Evolutionary conservation across 352 stramenopile species (phyloP), one percentile per base, ranked within the genome.

Genomic region (Pythium volutum): DNA sequence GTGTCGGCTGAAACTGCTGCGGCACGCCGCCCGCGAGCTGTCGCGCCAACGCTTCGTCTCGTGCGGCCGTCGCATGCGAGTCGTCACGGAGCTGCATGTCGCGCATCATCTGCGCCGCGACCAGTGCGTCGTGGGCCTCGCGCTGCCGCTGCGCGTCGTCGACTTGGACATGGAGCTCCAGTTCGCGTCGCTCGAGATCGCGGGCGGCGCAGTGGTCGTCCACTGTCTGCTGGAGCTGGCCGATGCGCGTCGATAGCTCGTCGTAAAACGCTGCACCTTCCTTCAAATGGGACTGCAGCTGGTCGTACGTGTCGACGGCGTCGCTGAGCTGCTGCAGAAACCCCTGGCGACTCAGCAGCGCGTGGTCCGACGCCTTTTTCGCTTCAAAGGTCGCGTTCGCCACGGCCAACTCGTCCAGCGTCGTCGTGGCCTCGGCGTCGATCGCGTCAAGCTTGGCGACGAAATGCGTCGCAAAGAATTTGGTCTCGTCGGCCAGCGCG

Each of bases 31-130:
- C 80, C 8, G 77, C 77, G 55, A 87, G 59, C 50, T 84, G 77
- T 1, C 77, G 59, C 42, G 77, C 80, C n/a, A 85, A 62, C n/a
- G 69, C 77, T 66, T 86, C 77, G 66, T 89, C 80, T 25, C 58
- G 79, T 4, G 62, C 20, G 8, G 25, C 2, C 16, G 20, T 29
- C 10, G 18, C 29, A 38, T 27, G 26, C 2, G 31, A 33, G 31
- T 64, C 53, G 47, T 74, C 62, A 2, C 67, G 62, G 16, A 89
- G 43, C 27, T 72, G 76, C 75, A 87, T 75, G 55, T 85, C 77
- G n/a, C 69, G 74, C 80, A 88, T 84, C 80, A 89, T 89, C 54
- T 87, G 79, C 56, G 84, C 75, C 1, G 81, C 81, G 50, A 90
- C 48, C 20, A 61, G 70, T 33, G 78, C 75, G 43, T 90, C 81